These are phyloP conservation scores for Prillingera fragicola DNA, from an alignment of 1,284 basidiomycete genomes.

Conservation along the genomic window DNA sequence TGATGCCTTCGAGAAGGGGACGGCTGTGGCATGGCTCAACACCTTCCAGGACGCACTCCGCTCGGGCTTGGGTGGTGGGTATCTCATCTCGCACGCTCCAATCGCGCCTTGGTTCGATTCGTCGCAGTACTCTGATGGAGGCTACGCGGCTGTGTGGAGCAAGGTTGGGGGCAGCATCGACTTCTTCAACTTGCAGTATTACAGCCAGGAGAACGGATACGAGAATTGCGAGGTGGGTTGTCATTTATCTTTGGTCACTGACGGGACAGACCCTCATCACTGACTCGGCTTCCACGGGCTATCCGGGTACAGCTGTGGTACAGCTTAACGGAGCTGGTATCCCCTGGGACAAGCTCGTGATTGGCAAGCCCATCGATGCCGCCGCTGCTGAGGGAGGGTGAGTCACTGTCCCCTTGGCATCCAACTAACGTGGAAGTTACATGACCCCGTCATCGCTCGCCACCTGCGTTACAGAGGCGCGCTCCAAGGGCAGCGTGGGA, in stretches of 20 bases:
- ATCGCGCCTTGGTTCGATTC: conserved; percentile 44
- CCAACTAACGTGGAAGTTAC: too few relatives aligned
- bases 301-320: conserved; percentile 24
- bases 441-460: conserved; percentile 3
- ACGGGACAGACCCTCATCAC: conserved; percentile 26
- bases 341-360: conserved; percentile 43
- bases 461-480: neutral
- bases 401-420: too few relatives aligned
- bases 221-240: conserved; percentile 12
- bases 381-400: neutral
- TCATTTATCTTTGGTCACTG: neutral
- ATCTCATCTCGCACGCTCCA: conserved; percentile 39
- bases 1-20: conserved; percentile 28
- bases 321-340: conserved; percentile 25
- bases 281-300: conserved; percentile 16
- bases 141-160: conserved; percentile 34
- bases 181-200: conserved; percentile 47
- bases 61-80: conserved; percentile 32
- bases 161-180: conserved; percentile 37
- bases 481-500: too few relatives aligned
- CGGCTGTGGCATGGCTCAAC: conserved; percentile 25
- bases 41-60: conserved; percentile 39
- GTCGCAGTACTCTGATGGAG: conserved; percentile 31
- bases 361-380: conserved; percentile 40
- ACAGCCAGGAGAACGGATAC: conserved; percentile 39